Conservation (phyloP, 306 rosid genomes). For the Lithocarpus polystachyus region DNA sequence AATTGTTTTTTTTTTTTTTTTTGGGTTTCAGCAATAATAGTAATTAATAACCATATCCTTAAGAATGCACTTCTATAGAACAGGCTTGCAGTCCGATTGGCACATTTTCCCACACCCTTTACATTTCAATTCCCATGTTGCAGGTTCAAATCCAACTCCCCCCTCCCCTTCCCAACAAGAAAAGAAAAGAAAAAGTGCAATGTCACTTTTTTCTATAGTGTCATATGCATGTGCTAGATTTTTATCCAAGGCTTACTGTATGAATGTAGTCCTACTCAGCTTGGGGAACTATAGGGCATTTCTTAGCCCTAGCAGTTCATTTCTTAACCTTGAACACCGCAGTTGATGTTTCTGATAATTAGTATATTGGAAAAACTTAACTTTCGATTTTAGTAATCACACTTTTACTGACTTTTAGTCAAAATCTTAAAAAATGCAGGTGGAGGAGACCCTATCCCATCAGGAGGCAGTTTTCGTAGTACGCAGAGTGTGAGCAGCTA, state of each 20-base stretch:
- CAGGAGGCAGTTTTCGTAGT: conserved; percentile 1
- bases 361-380: not conserved
- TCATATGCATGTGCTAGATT: not conserved
- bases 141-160: no score
- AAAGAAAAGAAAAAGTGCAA: no score
- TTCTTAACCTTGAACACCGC: not conserved
- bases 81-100: no score
- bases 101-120: no score
- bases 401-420: not conserved
- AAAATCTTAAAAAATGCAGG: conserved; percentile 25
- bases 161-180: no score
- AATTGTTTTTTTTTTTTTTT: no score
- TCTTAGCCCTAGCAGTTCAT: not conserved
- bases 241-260: not conserved
- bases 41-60: no score
- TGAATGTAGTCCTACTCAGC: not conserved
- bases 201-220: no score
- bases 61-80: no score
- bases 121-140: no score
- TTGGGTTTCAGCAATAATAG: no score
- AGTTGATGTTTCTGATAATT: not conserved
- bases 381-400: not conserved
- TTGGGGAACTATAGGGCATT: not conserved
- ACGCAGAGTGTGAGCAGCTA: not conserved
- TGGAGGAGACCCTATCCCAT: conserved; percentile 6